Evolutionary conservation across 164 flowering plant species (phyloP).

Genomic region (Warburgia ugandensis): DNA sequence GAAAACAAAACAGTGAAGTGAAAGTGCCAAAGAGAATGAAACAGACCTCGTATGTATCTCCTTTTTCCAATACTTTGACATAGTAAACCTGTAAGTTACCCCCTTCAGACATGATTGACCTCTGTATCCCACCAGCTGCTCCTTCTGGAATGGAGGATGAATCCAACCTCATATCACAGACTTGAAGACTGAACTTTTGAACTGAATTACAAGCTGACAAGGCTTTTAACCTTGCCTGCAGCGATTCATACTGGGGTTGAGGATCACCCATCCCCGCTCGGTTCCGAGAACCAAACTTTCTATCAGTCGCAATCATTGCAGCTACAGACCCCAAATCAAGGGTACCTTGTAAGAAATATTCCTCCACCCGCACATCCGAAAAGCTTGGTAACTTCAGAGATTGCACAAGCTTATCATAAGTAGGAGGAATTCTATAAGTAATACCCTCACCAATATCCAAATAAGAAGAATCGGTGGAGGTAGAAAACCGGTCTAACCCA

Average conservation of each 20-base stretch:
- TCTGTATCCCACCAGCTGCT: slow-evolving; percentile 78
- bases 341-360: slow-evolving; percentile 69
- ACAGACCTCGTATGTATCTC: slow-evolving; percentile 92
- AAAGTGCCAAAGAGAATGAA: no score
- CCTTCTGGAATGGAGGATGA: slow-evolving; percentile 84
- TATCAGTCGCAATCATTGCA: slow-evolving; percentile 62
- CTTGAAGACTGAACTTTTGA: slow-evolving; percentile 65
- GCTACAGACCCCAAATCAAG: slow-evolving; percentile 81
- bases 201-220: slow-evolving; percentile 44
- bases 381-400: slow-evolving; percentile 69
- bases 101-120: slow-evolving; percentile 81
- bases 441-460: slow-evolving; percentile 90
- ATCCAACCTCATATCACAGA: slow-evolving; percentile 53
- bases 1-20: no score
- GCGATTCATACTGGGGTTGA: slow-evolving; percentile 69
- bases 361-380: slow-evolving; percentile 71
- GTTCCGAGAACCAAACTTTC: slow-evolving; percentile 38
- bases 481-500: slow-evolving; percentile 36
- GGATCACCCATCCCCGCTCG: slow-evolving; percentile 74
- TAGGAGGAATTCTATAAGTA: slow-evolving; percentile 73
- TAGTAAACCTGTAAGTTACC: slow-evolving; percentile 76
- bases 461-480: slow-evolving; percentile 45
- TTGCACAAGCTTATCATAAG: slow-evolving; percentile 71
- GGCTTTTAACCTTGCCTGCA: slow-evolving; percentile 75
- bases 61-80: slow-evolving; percentile 96